Base-by-base conservation (phyloP, 148 eudicot genomes). In the Silene uniflora region DNA sequence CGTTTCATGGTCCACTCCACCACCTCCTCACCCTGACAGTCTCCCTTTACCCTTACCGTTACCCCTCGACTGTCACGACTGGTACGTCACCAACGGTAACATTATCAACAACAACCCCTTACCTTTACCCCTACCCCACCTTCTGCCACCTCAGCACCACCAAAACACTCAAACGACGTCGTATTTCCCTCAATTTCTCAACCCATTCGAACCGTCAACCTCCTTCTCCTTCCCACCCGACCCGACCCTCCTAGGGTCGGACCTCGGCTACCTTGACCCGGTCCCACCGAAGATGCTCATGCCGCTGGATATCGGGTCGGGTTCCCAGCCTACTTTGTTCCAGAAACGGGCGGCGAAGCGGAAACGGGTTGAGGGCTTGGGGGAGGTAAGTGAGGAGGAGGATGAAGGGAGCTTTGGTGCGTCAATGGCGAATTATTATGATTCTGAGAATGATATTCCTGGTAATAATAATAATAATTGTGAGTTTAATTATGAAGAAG, bases 311-410 rank as follows among this genome's bases (percentile, higher is more conserved):
- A 68, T 75, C 0, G 89, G 91, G 44, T 19, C 67, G 59, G 82
- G 44, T 6, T 6, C 44, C 0, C 44, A 39, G 1, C 44, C 44
- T 9, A 39, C 39, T 24, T 76, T 88, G 60, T 86, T 82, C 64
- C 89, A 85, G 70, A 88, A 85, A 71, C 72, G 88, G 58, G 87
- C 80, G 60, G 58, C 56, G 73, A 80, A 77, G 84, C 77, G 83
- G 71, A 82, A 73, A 39, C 44, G 44, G 44, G 44, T 39, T 7
- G 83, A 79, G 84, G 81, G 79, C n/a, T 21, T 24, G 18, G 79
- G 2, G 14, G 75, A 72, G 24, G 83, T 65, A 16, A 83, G 73
- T 77, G 87, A 81, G 13, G 63, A 70, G 11, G 88, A 82, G 23
- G 84, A 77, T 23, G 78, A 60, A 39, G 44, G 44, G 59, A 83